Base-by-base conservation (phyloP, 345 rosid genomes). In the Ricinus communis region DNA sequence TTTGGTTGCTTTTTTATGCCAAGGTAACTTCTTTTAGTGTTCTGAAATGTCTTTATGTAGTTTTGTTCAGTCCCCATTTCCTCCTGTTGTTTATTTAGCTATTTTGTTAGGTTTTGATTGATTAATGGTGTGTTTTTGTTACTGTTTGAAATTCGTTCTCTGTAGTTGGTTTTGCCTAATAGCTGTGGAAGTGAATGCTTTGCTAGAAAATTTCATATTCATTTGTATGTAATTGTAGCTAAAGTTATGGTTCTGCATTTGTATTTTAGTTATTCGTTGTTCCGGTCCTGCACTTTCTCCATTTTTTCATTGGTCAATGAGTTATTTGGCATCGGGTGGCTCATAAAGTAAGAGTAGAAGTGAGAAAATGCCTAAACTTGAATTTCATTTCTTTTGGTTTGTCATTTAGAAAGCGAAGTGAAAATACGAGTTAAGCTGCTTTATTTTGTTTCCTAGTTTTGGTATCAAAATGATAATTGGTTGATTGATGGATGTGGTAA, bases 1-100 rank as follows among this genome's bases (percentile, higher is more conserved):
- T 67, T 67, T 71, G 69, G 25, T 21, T 71, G 49, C 38, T 31
- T 62, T 70, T 43, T 70, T 5, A 16, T 22, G 22, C 52, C 25
- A 8, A 43, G 72, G 63, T 57, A 31, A 21, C 21, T 46, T 69
- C n/a, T 22, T 19, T 72, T 28, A 36, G 28, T 31, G 22, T 30
- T 73, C 43, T 46, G 36, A 43, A 15, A 12, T 56, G 11, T 41
- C 27, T 45, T 65, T 56, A 10, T 47, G 47, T 30, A 30, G 36
- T 21, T 65, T 57, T 15, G 12, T 33, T 28, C 49, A 15, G 30
- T 57, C 11, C 70, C 76, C 51, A 56, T 50, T 46, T 21, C 25
- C 56, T 22, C 11, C 8, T 46, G 7, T 24, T 27, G 55, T 65
- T 43, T 18, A 0, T 65, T 56, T 46, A 21, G n/a, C 50, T 52